Evolutionary conservation across 352 stramenopile genomes (phyloP), one percentile per base, ranked within the genome.

Genomic region (Globisporangium paddicum): DNA sequence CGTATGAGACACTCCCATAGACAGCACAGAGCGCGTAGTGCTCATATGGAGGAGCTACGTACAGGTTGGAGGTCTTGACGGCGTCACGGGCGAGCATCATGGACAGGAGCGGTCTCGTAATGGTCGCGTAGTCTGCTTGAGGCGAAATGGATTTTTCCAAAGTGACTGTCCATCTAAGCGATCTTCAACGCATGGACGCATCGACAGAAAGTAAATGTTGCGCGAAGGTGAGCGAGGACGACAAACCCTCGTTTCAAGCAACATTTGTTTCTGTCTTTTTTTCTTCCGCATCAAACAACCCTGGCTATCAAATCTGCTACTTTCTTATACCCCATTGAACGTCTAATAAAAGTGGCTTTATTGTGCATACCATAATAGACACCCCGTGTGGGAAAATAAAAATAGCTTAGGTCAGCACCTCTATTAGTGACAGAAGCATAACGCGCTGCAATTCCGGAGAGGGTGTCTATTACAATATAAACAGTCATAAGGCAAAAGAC

Each of bases 61-160:
- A 77, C 69, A 66, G 51, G 46, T 78, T 75, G 19, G 64, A 62
- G n/a, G 70, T 75, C 48, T 72, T 75, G 60, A 78, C 60, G 2
- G 70, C 60, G 10, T 67, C 70, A n/a, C 64, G 62, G 28, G 64
- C 49, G 21, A 73, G 59, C 70, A 78, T 77, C 13, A 7, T 50
- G n/a, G 18, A 7, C 2, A 1, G 23, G 35, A 13, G 23, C 21
- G 3, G 50, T 30, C 7, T n/a, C n/a, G n/a, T n/a, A n/a, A n/a
- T n/a, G 35, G 16, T 42, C 37, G n/a, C 37, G 10, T 37, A 13
- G 42, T 28, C 21, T 30, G 25, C 21, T 26, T n/a, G n/a, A n/a
- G n/a, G n/a, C n/a, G n/a, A n/a, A n/a, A n/a, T n/a, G n/a, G n/a
- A n/a, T n/a, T 51, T 35, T 52, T 52, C 46, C 14, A 52, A 38